Evolutionary conservation across 257 asterid genomes (phyloP).

Genomic region (Pogostemon cablin): DNA sequence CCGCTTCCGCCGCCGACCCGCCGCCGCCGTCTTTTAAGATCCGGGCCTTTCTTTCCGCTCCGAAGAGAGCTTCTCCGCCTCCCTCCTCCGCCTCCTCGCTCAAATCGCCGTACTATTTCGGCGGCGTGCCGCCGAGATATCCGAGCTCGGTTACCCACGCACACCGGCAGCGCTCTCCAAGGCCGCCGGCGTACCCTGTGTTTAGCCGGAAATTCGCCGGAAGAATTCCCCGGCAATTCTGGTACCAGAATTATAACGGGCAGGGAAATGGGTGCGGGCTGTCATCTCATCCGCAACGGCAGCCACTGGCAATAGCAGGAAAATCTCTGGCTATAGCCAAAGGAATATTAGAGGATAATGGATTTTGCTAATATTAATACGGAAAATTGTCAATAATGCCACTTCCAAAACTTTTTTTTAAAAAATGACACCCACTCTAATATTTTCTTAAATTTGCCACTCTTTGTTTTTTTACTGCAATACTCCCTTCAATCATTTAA

Average conservation of each 20-base stretch:
- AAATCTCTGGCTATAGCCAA: slow-evolving; percentile 21
- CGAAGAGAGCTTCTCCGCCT: slow-evolving; percentile 51
- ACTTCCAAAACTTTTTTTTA: no score
- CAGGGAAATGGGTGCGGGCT: slow-evolving; percentile 45
- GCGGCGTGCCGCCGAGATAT: slow-evolving; percentile 31
- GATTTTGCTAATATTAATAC: neutral
- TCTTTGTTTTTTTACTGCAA: no score
- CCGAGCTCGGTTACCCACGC: slow-evolving; percentile 30
- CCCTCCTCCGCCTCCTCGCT: slow-evolving; percentile 57
- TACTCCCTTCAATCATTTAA: no score
- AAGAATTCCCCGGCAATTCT: slow-evolving; percentile 44
- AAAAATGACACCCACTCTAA: no score
- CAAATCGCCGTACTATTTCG: slow-evolving; percentile 31
- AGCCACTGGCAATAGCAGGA: slow-evolving; percentile 55
- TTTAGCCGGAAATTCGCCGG: slow-evolving; percentile 39
- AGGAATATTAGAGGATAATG: neutral
- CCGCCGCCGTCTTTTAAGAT: slow-evolving; percentile 53
- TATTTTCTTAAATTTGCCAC: no score
- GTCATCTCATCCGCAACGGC: slow-evolving; percentile 53
- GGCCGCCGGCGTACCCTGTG: slow-evolving; percentile 47
- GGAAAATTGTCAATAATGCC: no score
- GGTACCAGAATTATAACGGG: slow-evolving; percentile 34
- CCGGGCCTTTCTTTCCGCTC: slow-evolving; percentile 62
- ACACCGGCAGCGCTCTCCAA: slow-evolving; percentile 36
- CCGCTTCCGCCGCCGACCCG: slow-evolving; percentile 31